Evolutionary conservation across 148 eudicot genomes (phyloP).

Genomic region (Camellia sinensis): DNA sequence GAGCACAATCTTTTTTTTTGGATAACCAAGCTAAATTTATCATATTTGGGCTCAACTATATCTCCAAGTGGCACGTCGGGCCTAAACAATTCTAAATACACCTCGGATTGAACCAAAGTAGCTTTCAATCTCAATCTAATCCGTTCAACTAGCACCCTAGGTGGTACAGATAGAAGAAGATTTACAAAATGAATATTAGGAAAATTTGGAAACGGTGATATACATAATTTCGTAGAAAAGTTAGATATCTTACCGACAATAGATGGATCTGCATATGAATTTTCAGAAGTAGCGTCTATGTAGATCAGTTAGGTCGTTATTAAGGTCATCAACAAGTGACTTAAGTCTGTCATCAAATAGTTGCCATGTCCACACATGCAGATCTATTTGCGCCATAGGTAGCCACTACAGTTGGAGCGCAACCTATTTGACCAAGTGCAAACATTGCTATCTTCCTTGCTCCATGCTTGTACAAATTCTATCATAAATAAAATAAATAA

Average conservation of each 20-base stretch:
- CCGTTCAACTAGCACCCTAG: too few species aligned
- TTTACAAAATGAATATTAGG: neutral
- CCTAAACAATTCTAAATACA: too few species aligned
- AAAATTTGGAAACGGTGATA: neutral
- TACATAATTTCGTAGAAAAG: neutral
- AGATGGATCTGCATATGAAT: constrained; percentile 25
- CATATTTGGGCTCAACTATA: too few species aligned
- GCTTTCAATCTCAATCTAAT: too few species aligned
- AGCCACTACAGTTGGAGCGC: constrained; percentile 30
- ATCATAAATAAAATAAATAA: neutral
- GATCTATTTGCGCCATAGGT: neutral
- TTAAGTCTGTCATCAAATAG: constrained; percentile 36
- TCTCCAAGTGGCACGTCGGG: too few species aligned
- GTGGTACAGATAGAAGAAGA: too few species aligned
- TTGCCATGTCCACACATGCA: constrained; percentile 25
- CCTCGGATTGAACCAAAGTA: neutral
- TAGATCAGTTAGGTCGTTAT: constrained; percentile 22
- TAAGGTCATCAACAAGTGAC: constrained; percentile 30
- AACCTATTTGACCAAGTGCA: constrained; percentile 52
- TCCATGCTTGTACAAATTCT: constrained; percentile 41
- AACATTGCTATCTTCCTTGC: too few species aligned
- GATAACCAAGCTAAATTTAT: too few species aligned
- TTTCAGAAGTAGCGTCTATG: constrained; percentile 39
- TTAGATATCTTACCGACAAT: constrained; percentile 23
- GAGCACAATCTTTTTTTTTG: too few species aligned